Conservation (phyloP, 2,329 filamentous ascomycete genomes). For the Anthostomella pinea region DNA sequence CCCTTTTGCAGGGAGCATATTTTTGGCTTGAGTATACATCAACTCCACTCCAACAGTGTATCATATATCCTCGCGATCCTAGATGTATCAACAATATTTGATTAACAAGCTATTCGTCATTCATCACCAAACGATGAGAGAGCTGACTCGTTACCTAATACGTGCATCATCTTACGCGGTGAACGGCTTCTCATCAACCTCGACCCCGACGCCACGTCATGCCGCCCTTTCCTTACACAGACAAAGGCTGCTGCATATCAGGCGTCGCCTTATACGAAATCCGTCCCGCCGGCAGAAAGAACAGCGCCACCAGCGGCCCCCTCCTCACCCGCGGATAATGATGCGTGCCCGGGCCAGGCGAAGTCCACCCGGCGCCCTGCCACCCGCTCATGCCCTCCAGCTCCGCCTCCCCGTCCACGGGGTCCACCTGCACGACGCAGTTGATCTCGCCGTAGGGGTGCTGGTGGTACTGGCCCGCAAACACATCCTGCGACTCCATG, state of each 20-base stretch:
- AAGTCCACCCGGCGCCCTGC: conserved; percentile 56
- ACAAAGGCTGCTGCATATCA: conserved; percentile 38
- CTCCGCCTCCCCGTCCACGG: conserved; percentile 37
- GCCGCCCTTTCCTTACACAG: conserved; percentile 12
- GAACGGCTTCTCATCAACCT: too few relatives aligned
- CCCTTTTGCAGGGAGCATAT: too few relatives aligned
- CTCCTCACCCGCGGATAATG: conserved; percentile 53
- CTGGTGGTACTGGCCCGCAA: conserved; percentile 50
- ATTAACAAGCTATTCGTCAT: too few relatives aligned
- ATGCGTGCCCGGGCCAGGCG: conserved; percentile 52
- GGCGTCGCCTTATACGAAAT: conserved; percentile 49
- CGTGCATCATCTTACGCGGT: too few relatives aligned
- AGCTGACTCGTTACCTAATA: too few relatives aligned
- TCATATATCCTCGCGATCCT: too few relatives aligned
- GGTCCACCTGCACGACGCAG: conserved; percentile 51
- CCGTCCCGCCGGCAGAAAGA: conserved; percentile 53
- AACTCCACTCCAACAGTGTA: too few relatives aligned
- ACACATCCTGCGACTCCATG: conserved; percentile 50
- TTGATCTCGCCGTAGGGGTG: conserved; percentile 57
- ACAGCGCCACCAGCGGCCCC: conserved; percentile 50
- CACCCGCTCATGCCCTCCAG: conserved; percentile 55
- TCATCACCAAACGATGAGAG: too few relatives aligned
- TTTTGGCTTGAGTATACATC: too few relatives aligned
- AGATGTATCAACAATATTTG: too few relatives aligned
- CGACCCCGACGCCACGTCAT: too few relatives aligned